These are phyloP conservation scores for Elsinoe ampelina DNA, from an alignment of 2,329 filamentous ascomycete species.

Conservation along the genomic window DNA sequence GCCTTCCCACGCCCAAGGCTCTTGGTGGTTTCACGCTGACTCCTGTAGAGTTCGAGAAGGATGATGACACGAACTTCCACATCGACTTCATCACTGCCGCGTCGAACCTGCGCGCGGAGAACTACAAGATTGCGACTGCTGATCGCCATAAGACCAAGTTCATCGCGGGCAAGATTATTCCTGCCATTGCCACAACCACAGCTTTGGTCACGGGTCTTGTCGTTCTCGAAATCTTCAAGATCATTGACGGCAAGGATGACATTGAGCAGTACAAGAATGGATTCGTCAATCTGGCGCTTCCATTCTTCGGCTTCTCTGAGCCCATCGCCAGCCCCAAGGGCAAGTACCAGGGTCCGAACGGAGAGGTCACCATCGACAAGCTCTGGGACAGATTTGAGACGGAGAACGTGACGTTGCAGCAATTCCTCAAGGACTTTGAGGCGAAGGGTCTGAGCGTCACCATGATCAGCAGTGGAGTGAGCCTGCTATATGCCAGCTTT, in stretches of 20 bases:
- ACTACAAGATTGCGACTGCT: slow-evolving; percentile 91
- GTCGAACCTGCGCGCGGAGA: slow-evolving; percentile 91
- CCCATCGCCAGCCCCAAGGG: slow-evolving; percentile 91
- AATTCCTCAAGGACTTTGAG: slow-evolving; percentile 77
- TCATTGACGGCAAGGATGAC: slow-evolving; percentile 90
- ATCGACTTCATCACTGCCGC: slow-evolving; percentile 98
- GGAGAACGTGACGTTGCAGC: slow-evolving; percentile 69
- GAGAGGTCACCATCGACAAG: slow-evolving; percentile 80
- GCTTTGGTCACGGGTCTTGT: slow-evolving; percentile 91
- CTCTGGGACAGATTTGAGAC: slow-evolving; percentile 97
- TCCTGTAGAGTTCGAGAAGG: slow-evolving; percentile 96
- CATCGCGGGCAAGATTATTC: slow-evolving; percentile 98
- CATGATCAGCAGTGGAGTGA: slow-evolving; percentile 97
- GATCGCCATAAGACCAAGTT: slow-evolving; percentile 99
- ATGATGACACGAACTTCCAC: slow-evolving; percentile 94
- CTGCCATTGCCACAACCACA: slow-evolving; percentile 94
- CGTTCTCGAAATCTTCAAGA: slow-evolving; percentile 88
- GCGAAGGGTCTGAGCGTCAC: slow-evolving; percentile 70
- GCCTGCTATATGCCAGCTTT: slow-evolving; percentile 87
- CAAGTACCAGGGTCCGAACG: slow-evolving; percentile 69
- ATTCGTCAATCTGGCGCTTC: slow-evolving; percentile 90
- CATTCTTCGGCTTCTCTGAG: slow-evolving; percentile 98
- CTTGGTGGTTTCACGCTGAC: slow-evolving; percentile 81
- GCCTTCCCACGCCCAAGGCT: slow-evolving; percentile 68
- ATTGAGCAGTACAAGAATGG: slow-evolving; percentile 99